Base-by-base conservation (phyloP, 768 basidiomycete species). In the Mrakia frigida region DNA sequence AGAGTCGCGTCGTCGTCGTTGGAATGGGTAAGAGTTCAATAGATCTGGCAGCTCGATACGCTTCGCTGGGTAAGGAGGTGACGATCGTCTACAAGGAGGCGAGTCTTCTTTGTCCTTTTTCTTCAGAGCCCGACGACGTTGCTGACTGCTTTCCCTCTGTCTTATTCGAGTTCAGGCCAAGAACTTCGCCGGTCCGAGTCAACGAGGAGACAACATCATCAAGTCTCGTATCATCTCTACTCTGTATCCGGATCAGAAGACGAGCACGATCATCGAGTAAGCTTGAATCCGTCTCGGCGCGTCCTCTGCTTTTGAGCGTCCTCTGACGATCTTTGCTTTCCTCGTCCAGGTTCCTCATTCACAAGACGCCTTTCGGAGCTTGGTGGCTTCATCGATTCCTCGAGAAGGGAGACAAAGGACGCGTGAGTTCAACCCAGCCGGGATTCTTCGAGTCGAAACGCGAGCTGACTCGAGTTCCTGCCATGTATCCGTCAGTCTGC, bases 161-260 rank as follows among this genome's bases (percentile, higher is more conserved):
- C 28, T 28, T 56, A 13, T 23, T 18, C 25, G n/a, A 50, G 14
- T 35, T 39, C n/a, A 39, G 68, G 37, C 68, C 68, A 69, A 69
- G 41, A 56, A 56, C 56, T 56, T 56, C 23, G 56, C 56, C 9
- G 56, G 56, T 9, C 56, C 56, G 10, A n/a, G 25, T n/a, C n/a
- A 56, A 56, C 23, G 56, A 28, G 68, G 39, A 5, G 68, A 69
- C 68, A 39, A 69, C 68, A 28, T 69, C 39, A 69, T 69, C 68
- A 69, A 69, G 39, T 41, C 68, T 1, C 37, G 68, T 9, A 69
- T 69, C 68, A 69, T 69, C 68, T 69, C 68, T 25, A 69, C 68
- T n/a, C 37, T 69, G 0, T 43, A 39, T 21, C 68, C 68, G 2
- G 68, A 37, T 14, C 37, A 69, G 23, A 69, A 69, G 68, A 37